phyloP scores from a whole-genome alignment of 2,329 filamentous ascomycete species.

The Diaporthe ilicicola region DNA sequence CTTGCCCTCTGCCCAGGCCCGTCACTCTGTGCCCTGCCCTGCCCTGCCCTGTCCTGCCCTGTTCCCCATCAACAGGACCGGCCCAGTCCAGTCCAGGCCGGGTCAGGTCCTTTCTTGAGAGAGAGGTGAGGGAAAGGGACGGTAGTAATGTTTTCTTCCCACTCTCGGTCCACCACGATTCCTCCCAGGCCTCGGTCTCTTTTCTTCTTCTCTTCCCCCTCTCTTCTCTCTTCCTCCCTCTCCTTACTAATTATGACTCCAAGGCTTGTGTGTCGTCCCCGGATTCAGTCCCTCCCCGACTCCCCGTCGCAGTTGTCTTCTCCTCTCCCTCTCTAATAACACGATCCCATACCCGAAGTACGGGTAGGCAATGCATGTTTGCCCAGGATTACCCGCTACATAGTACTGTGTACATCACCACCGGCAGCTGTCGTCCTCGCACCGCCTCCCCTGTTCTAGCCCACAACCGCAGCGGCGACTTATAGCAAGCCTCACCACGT shows the following conservation, averaged over 20 bases:
- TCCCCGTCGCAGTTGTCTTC: conserved; percentile 1
- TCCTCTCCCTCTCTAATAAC: neutral
- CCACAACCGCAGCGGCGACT: neutral
- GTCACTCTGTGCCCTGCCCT: neutral
- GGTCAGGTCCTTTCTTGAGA: neutral
- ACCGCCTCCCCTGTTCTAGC: neutral
- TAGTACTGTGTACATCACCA: conserved; percentile 7
- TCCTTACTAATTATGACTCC: conserved; percentile 20
- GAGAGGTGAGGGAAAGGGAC: neutral
- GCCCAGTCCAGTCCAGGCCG: neutral
- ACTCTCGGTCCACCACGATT: conserved; percentile 7
- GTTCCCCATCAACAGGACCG: conserved; percentile 8
- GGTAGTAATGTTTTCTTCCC: conserved; percentile 17
- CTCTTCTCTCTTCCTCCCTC: neutral
- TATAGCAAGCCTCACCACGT: neutral
- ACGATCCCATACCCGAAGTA: neutral
- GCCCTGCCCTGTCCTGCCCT: neutral
- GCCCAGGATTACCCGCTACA: neutral
- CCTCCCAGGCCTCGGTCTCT: neutral
- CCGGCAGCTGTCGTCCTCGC: neutral
- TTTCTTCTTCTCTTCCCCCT: neutral
- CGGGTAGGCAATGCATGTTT: neutral
- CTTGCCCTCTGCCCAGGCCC: neutral
- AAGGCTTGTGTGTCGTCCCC: conserved; percentile 5
- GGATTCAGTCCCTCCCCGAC: conserved; percentile 14